Conservation (phyloP, 2,329 filamentous ascomycete species). For the Tolypocladium inflatum region DNA sequence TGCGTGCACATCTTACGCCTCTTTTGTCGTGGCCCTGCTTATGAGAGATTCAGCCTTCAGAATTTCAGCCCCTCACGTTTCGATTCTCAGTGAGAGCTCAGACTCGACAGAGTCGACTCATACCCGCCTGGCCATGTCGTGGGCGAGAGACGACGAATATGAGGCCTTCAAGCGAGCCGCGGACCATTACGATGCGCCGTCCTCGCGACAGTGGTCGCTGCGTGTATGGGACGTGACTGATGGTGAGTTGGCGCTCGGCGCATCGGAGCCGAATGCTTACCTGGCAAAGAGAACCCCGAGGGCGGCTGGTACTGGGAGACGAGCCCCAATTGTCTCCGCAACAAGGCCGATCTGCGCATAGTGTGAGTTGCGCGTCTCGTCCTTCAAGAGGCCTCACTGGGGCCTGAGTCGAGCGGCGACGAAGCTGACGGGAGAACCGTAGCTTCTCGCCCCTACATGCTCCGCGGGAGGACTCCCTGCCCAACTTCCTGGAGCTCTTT, state of each 20-base stretch:
- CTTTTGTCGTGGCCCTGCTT: background rate
- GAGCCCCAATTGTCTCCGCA: slow-evolving; percentile 10
- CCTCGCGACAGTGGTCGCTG: background rate
- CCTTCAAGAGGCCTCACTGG: background rate
- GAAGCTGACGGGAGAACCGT: background rate
- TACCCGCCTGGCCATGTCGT: background rate
- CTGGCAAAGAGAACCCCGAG: slow-evolving; percentile 6
- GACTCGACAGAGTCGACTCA: background rate
- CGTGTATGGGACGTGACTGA: background rate
- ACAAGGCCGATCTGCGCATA: slow-evolving; percentile 15
- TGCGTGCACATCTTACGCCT: background rate
- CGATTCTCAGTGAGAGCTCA: background rate
- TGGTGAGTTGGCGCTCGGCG: background rate
- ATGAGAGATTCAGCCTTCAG: background rate
- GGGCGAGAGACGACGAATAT: background rate
- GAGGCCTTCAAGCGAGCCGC: background rate
- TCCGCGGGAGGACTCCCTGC: slow-evolving; percentile 12
- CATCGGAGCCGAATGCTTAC: background rate
- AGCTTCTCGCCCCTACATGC: slow-evolving; percentile 20
- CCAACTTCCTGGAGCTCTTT: slow-evolving; percentile 17
- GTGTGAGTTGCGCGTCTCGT: slow-evolving; percentile 12
- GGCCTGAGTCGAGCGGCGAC: background rate
- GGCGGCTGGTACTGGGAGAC: slow-evolving; percentile 14
- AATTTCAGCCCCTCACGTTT: background rate
- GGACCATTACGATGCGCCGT: background rate